Evolutionary conservation across 179 eudicot genomes (phyloP), one percentile per base, ranked within the genome.

Genomic region (Nepenthes alata): DNA sequence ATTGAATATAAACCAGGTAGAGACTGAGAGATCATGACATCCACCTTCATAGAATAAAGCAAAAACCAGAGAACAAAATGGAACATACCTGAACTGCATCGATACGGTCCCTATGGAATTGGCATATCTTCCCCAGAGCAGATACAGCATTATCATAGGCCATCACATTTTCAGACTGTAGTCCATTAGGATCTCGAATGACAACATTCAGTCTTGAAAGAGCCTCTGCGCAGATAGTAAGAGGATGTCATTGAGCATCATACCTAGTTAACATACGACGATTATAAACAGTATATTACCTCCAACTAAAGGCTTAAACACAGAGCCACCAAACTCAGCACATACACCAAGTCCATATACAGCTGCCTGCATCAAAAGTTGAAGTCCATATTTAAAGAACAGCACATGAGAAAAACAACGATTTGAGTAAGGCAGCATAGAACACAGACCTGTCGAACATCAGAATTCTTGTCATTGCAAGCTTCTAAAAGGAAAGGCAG

Each of bases 61-160:
- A 67, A 50, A 55, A 67, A 60, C 50, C 60, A 60, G n/a, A 35
- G 55, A 59, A 64, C 1, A 41, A 34, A 25, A 25, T 25, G 25
- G 25, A 25, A 41, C 64, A 8, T 75, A 93, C 98, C 97, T 85
- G 97, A 67, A 91, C 62, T 57, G 95, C 73, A 71, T 93, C 95
- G 55, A 93, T 83, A 72, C 80, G 75, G 55, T 83, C 95, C 65
- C 93, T 88, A 67, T 93, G 97, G 75, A 81, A 87, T 58, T 76
- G 86, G 68, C 95, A 90, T 54, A 90, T 80, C 73, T 90, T 90
- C 60, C 97, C 97, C 57, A 93, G 63, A 55, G 98, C 98, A 74
- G 98, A 93, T 61, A 89, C 96, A 55, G 96, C 96, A 80, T 93
- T 93, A 70, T 93, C 98, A 83, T 90, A 93, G 53, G 97, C 91